Evolutionary conservation across 2,329 filamentous ascomycete species (phyloP).

Genomic region (Nakataea oryzae): DNA sequence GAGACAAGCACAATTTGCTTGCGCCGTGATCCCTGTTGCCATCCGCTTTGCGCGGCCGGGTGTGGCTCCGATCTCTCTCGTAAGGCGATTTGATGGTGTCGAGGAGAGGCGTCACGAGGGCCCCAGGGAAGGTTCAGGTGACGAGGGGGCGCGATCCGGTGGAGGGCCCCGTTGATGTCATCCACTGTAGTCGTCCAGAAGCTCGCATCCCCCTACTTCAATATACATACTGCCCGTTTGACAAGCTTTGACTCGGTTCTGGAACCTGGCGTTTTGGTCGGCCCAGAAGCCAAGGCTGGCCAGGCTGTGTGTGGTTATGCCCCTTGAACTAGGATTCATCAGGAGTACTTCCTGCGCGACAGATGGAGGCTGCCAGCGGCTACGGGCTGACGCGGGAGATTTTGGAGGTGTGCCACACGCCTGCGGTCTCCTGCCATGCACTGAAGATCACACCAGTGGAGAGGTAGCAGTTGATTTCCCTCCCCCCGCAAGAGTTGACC

Average conservation of each 20-base stretch:
- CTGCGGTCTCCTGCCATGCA: background rate
- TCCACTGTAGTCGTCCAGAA: background rate
- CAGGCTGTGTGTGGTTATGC: background rate
- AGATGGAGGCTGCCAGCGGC: background rate
- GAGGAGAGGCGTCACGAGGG: background rate
- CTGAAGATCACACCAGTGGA: background rate
- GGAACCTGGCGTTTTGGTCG: background rate
- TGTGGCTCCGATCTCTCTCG: background rate
- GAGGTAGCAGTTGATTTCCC: background rate
- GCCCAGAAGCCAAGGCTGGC: background rate
- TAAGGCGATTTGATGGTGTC: background rate
- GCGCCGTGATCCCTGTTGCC: no score
- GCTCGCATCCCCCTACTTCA: background rate
- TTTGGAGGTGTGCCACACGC: background rate
- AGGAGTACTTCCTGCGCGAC: background rate
- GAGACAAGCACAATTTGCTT: background rate
- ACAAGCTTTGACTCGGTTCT: background rate
- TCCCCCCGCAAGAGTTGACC: background rate
- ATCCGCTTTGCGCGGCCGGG: background rate
- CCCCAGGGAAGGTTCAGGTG: background rate
- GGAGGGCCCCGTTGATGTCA: background rate
- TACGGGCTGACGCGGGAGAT: background rate
- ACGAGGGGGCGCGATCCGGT: background rate
- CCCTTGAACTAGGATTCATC: background rate
- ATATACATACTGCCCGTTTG: background rate